Base-by-base conservation (phyloP, 352 stramenopile species). In the Thalassiosira mediterranea region DNA sequence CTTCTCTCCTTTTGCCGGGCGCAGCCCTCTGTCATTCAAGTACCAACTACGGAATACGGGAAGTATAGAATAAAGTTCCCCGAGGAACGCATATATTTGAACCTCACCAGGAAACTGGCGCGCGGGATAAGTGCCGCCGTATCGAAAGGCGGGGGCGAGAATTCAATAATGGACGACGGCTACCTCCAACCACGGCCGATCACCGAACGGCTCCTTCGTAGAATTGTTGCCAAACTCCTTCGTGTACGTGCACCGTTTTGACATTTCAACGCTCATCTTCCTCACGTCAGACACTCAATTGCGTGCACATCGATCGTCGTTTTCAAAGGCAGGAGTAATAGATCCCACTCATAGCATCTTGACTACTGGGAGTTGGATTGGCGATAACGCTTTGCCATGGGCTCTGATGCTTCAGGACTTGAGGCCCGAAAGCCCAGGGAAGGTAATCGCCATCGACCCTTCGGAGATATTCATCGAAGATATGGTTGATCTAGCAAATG, bases 141-240 rank as follows among this genome's bases (percentile, higher is more conserved):
- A n/a, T n/a, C n/a, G n/a, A n/a, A n/a, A n/a, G n/a, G n/a, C n/a
- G n/a, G n/a, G n/a, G n/a, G n/a, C n/a, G n/a, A n/a, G n/a, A n/a
- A n/a, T n/a, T 28, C 47, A 21, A 21, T 56, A n/a, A 21, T 56
- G 3, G 47, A 28, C 23, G 15, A 56, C 8, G 15, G 47, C 21
- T 56, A 29, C 3, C 4, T 28, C 2, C 47, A 56, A 28, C n/a
- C n/a, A n/a, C n/a, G 49, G 26, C 21, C 49, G 8, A n/a, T 38
- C 25, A 58, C 49, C 3, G 49, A 58, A 37, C 49, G 49, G n/a
- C 49, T 58, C n/a, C 15, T 58, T 17, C 21, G 49, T 4, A 58
- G 49, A 58, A 58, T 58, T 26, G 15, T 58, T 58, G 49, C 49
- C 19, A 58, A 58, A n/a, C 23, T 58, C n/a, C 15, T 58, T 38